Conservation (phyloP, 257 asterid genomes). For the Lantana camara region DNA sequence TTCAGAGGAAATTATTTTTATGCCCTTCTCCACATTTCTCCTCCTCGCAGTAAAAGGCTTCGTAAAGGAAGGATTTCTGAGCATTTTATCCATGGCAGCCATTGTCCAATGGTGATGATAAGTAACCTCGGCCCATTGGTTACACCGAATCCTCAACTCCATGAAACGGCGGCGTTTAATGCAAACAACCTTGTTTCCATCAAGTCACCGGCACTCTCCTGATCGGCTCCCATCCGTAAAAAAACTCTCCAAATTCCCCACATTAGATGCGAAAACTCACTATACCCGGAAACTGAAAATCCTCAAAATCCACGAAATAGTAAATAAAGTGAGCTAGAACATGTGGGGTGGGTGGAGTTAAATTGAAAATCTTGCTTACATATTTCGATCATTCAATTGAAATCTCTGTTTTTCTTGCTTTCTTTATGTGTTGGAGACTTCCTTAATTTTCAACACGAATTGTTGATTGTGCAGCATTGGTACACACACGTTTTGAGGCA, state of each 20-base stretch:
- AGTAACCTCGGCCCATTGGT: constrained; percentile 58
- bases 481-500: no score
- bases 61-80: no score
- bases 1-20: no score
- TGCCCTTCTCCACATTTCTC: no score
- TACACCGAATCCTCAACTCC: constrained; percentile 81
- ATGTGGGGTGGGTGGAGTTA: constrained; percentile 52
- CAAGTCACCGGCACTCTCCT: constrained; percentile 60
- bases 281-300: constrained; percentile 40
- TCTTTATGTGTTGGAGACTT: constrained; percentile 21
- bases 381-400: constrained; percentile 6
- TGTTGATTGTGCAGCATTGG: no score
- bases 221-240: constrained; percentile 52
- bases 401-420: not conserved
- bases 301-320: constrained; percentile 30
- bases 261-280: constrained; percentile 45
- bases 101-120: no score
- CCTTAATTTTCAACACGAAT: no score
- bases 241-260: constrained; percentile 44
- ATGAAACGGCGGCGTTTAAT: constrained; percentile 59
- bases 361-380: constrained; percentile 27
- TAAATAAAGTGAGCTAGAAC: constrained; percentile 31
- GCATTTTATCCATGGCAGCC: no score
- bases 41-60: no score
- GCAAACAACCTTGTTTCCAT: constrained; percentile 55